phyloP scores from a whole-genome alignment of 768 basidiomycete species.

The Rhodotorula babjevae region DNA sequence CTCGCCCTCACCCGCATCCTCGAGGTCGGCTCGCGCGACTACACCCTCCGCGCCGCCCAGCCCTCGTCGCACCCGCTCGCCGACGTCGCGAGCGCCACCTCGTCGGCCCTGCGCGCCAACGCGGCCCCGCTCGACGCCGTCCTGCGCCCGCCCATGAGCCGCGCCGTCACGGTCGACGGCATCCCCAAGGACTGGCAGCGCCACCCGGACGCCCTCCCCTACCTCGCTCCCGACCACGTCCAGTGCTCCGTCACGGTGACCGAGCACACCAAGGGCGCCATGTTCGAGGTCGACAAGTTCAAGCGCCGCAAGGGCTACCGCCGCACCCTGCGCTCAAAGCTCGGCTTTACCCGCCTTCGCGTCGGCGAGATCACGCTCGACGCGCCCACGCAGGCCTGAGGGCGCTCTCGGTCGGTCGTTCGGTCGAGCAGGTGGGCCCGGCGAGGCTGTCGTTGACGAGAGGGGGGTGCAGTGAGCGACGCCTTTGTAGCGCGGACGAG shows the following conservation, averaged over 20 bases:
- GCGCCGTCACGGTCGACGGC: conserved; percentile 22
- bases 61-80: conserved; percentile 2
- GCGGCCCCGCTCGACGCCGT: neutral
- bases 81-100: neutral
- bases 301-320: conserved; percentile 98
- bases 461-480: neutral
- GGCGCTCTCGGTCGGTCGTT: too few relatives aligned
- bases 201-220: conserved; percentile 56
- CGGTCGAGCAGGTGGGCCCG: too few relatives aligned
- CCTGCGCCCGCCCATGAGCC: conserved; percentile 1
- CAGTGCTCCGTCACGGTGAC: conserved; percentile 83
- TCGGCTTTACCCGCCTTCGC: conserved; percentile 88
- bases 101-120: conserved; percentile 2
- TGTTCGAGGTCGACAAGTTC: conserved; percentile 91
- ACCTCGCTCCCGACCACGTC: conserved; percentile 63
- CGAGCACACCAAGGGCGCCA: conserved; percentile 90
- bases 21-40: conserved; percentile 93
- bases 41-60: conserved; percentile 61
- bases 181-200: conserved; percentile 39
- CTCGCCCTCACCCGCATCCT: conserved; percentile 78
- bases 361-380: conserved; percentile 71
- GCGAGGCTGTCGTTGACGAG: too few relatives aligned
- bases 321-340: conserved; percentile 88
- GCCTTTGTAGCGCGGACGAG: too few relatives aligned
- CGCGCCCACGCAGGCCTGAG: neutral